phyloP scores from a whole-genome alignment of 1,139 yeast species.

The Geotrichum reessii region DNA sequence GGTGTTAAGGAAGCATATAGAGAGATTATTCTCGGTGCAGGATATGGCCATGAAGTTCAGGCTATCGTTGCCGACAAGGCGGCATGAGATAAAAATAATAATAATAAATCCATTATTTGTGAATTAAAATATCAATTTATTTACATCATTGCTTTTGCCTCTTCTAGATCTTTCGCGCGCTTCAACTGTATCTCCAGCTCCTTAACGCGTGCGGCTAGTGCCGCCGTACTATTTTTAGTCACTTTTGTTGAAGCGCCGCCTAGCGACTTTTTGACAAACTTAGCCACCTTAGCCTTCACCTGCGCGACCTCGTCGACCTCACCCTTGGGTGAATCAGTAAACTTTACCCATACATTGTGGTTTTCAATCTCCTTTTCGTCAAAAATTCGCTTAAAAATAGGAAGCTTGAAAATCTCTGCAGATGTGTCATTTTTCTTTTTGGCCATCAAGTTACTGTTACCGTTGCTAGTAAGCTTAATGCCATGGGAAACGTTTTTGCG shows the following conservation, averaged over 20 bases:
- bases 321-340: constrained; percentile 12
- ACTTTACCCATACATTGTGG: constrained; percentile 26
- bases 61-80: constrained; percentile 25
- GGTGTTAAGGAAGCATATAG: constrained; percentile 23
- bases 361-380: constrained; percentile 21
- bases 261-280: background rate
- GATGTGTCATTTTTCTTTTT: constrained; percentile 6
- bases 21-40: constrained; percentile 22
- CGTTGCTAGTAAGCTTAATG: background rate
- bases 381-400: constrained; percentile 28
- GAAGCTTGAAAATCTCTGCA: constrained; percentile 21
- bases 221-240: background rate
- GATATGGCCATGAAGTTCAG: constrained; percentile 19
- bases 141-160: constrained; percentile 20
- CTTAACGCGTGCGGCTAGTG: background rate
- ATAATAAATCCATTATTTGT: background rate
- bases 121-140: constrained; percentile 8
- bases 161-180: constrained; percentile 3
- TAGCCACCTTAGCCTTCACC: background rate
- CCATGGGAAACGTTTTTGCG: constrained; percentile 1
- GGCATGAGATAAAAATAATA: constrained; percentile 16
- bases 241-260: background rate
- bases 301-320: constrained; percentile 6
- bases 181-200: constrained; percentile 22
- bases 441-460: constrained; percentile 2